phyloP scores from a whole-genome alignment of 2,329 filamentous ascomycete genomes.

The Botryosphaeria agaves region DNA sequence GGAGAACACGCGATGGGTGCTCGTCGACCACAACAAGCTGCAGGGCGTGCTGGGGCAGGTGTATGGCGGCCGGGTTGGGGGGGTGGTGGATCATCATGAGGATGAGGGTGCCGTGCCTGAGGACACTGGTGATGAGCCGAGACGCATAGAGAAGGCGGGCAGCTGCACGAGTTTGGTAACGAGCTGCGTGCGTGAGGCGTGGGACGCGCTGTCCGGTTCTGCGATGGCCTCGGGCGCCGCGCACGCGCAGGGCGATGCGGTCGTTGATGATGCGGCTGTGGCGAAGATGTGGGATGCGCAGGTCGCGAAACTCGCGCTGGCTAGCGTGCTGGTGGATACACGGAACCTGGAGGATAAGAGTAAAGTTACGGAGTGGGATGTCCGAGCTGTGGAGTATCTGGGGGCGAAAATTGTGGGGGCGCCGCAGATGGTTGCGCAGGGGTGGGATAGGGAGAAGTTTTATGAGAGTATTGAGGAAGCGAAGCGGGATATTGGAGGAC shows the following conservation, averaged over 20 bases:
- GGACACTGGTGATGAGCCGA: conserved; percentile 30
- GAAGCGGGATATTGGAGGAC: conserved; percentile 46
- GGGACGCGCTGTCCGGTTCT: conserved; percentile 32
- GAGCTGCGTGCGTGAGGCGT: conserved; percentile 37
- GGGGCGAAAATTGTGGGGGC: conserved; percentile 32
- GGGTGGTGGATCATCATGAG: conserved; percentile 63
- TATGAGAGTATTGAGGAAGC: conserved; percentile 42
- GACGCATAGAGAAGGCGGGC: conserved; percentile 48
- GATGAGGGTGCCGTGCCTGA: conserved; percentile 43
- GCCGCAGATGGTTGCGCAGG: conserved; percentile 12
- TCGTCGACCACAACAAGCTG: conserved; percentile 66
- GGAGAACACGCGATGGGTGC: conserved; percentile 46
- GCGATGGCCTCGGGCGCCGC: conserved; percentile 23
- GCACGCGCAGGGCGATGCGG: conserved; percentile 19
- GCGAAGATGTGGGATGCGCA: conserved; percentile 33
- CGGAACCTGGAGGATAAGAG: conserved; percentile 37
- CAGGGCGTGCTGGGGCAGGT: conserved; percentile 41
- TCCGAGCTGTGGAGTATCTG: conserved; percentile 38
- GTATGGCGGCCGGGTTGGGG: conserved; percentile 37
- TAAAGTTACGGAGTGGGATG: conserved; percentile 50
- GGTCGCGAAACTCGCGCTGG: conserved; percentile 50
- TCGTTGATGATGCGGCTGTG: conserved; percentile 16
- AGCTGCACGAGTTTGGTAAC: conserved; percentile 59
- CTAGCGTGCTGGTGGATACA: conserved; percentile 59
- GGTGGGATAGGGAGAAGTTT: conserved; percentile 38